A percentile compares a stretch with the other conserved stretches of the same genome.
Conservation (phyloP, 306 rosid genomes). For the Mucuna pruriens region DNA sequence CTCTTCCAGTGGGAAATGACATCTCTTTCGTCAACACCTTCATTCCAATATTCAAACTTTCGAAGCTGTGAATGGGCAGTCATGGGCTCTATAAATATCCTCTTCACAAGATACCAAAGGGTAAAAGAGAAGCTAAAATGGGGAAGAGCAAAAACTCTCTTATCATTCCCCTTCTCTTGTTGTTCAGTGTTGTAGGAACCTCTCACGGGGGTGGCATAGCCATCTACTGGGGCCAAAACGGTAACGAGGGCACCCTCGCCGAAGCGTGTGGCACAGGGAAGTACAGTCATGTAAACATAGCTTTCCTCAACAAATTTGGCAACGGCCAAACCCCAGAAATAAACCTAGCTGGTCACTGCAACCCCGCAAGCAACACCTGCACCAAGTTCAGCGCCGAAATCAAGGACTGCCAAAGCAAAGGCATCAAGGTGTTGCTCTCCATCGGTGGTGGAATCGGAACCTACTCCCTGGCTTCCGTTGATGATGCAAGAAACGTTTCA, state of each 20-base stretch:
- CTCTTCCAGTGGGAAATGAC: conserved; percentile 19
- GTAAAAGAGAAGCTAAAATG: background rate
- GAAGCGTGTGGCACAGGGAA: conserved; percentile 68
- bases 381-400: conserved; percentile 45
- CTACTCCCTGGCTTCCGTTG: conserved; percentile 58
- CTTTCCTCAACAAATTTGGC: conserved; percentile 53
- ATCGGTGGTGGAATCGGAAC: conserved; percentile 69
- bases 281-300: conserved; percentile 58
- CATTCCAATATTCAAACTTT: conserved; percentile 26
- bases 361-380: conserved; percentile 57
- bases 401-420: conserved; percentile 58
- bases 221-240: conserved; percentile 82
- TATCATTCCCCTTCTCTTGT: conserved; percentile 21
- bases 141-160: background rate
- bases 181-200: conserved; percentile 13
- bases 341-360: conserved; percentile 77
- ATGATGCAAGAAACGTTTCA: conserved; percentile 58
- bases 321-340: conserved; percentile 56
- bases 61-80: background rate
- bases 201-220: conserved; percentile 57
- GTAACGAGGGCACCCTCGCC: conserved; percentile 63
- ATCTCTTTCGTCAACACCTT: background rate
- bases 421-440: conserved; percentile 68
- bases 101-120: conserved; percentile 25
- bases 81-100: conserved; percentile 35